These are phyloP conservation scores for Ramaria sp. DNA, from an alignment of 768 basidiomycete species.

Conservation along the genomic window DNA sequence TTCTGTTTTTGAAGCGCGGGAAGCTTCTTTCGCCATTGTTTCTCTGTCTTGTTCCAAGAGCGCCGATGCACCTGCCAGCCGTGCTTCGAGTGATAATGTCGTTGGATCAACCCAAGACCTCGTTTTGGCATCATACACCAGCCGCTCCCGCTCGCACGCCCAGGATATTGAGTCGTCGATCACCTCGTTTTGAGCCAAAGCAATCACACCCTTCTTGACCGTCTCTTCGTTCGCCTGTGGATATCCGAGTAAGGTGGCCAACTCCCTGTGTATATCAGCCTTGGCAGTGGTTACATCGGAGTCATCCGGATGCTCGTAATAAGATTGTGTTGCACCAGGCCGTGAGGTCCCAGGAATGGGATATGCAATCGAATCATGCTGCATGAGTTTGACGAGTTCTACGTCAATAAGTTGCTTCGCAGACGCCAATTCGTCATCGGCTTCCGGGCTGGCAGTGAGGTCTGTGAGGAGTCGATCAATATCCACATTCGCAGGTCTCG, in stretches of 20 bases:
- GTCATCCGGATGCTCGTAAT: conserved; percentile 69
- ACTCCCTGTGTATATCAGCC: conserved; percentile 62
- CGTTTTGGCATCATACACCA: conserved; percentile 49
- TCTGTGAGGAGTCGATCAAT: conserved; percentile 49
- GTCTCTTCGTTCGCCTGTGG: conserved; percentile 74
- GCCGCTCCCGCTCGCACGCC: conserved; percentile 51
- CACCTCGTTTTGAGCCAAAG: conserved; percentile 51
- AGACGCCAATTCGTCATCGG: conserved; percentile 27
- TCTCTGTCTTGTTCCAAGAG: conserved; percentile 56
- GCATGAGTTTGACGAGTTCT: conserved; percentile 70
- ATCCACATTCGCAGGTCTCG: conserved; percentile 80
- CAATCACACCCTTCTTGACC: conserved; percentile 64
- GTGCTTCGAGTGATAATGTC: conserved; percentile 44
- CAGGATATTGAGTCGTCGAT: conserved; percentile 56
- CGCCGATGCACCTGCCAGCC: conserved; percentile 51
- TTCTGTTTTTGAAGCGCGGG: conserved; percentile 74
- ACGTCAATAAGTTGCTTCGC: conserved; percentile 59
- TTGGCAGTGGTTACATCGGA: conserved; percentile 62
- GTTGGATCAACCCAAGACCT: conserved; percentile 59
- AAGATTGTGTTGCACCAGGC: conserved; percentile 60
- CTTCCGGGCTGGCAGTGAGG: conserved; percentile 33
- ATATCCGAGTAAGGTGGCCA: conserved; percentile 73
- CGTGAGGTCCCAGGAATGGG: conserved; percentile 81
- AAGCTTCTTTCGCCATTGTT: conserved; percentile 69
- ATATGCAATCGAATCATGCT: conserved; percentile 80